Evolutionary conservation across 1,139 yeast genomes (phyloP), one percentile per base, ranked within the genome.

Genomic region (Candida neerlandica): DNA sequence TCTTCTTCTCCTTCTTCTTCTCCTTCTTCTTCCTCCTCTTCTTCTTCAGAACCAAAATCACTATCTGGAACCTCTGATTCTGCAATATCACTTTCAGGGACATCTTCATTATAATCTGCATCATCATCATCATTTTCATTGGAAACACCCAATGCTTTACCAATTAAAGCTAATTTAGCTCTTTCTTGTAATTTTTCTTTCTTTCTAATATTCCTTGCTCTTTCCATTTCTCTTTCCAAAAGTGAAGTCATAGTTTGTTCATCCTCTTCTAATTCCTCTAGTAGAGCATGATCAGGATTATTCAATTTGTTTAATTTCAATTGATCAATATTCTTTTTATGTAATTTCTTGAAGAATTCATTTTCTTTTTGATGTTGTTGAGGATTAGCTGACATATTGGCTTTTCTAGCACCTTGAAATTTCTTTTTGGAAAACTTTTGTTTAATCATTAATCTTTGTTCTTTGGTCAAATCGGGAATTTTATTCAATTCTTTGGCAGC

Each of bases 221-320:
- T 71, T 54, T 78, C 79, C 58, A 82, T 75, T 60, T 86, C 92
- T 51, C 81, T 75, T 56, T 86, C 90, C 55, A 86, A 70, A 43
- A 86, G 69, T n/a, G 71, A 65, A 2, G 76, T 77, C 77, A 73
- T 71, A 19, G 69, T 65, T 46, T 73, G 77, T 44, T 73, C 78
- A 46, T 73, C 77, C 55, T 72, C 66, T 49, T 73, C 74, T 43
- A 73, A 61, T 50, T 73, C 77, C 45, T 68, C 67, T 39, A 66
- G 54, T 9, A 66, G 55, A 26, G 66, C 71, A 30, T 64, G 58
- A 34, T 69, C 68, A 3, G 76, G 75, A 46, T 68, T 64, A 21
- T 59, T 53, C 30, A 58, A 50, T 44, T 58, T 64, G 39, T 58
- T 53, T 5, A 56, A 60, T 49, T 63, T 67, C 42, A 76, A 61